Base-by-base conservation (phyloP, 2,329 filamentous ascomycete genomes). In the Fusarium duplospermum region DNA sequence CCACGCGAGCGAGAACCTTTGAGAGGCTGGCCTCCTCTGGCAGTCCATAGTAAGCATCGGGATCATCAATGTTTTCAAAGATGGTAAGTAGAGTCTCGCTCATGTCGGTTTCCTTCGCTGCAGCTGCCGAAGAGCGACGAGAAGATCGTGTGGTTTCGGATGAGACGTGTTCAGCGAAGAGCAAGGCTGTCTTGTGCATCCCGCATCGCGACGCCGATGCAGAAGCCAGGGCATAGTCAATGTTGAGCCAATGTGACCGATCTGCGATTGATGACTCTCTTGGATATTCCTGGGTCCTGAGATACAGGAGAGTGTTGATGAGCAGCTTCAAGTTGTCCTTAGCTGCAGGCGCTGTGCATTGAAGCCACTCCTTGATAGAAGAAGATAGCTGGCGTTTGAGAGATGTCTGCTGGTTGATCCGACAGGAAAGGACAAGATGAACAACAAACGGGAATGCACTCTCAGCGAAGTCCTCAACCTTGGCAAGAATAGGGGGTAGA, bases 21-120 rank as follows among this genome's bases (percentile, higher is more conserved):
- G 89, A 87, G 18, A 99, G 84, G 66, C 91, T 95, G 8, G 94
- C 89, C 45, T 90, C 90, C 81, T 97, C 93, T 47, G 94, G 90
- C 9, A 98, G 88, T 5, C 96, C 97, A 80, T 99, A 99, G 81
- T 97, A 99, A 1, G 95, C 93, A 81, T 99, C 96, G 2, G 95
- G 96, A 78, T 99, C 97, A 79, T 98, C 95, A 56, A 99, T 93
- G 70, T 94, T 96, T 79, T 94, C 93, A 81, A 96, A 99, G 4
- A 99, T 95, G 1, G 89, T 86, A 52, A 98, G 87, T 14, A 98
- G 86, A 1, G 97, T 87, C 33, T 93, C 90, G 4, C 89, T 87
- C 8, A 93, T 89, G 29, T 91, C 84, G 56, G 86, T 80, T 74
- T 88, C 84, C 74, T 85, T 86, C 57, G 86, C 79, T 4, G 86